Evolutionary conservation across 441 rosid species (phyloP), one percentile per base, ranked within the genome.

Genomic region (Macaranga tanarius): DNA sequence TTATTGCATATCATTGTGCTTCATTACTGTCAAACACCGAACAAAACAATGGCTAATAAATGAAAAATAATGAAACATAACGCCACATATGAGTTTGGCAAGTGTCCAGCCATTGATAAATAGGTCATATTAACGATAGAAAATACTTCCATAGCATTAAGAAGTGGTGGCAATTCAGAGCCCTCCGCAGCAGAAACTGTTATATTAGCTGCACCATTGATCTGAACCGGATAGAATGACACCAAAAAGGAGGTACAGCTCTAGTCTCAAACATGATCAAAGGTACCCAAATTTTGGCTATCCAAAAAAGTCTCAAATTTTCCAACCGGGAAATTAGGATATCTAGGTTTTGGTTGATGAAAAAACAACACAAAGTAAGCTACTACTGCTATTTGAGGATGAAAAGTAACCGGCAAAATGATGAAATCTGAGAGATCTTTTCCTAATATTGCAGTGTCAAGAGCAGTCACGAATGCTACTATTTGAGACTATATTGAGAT

Each of bases 281-380:
- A 6, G 15, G 25, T 26, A 9, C 28, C 56, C 59, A 65, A 42
- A 26, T 71, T 28, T 44, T 16, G 50, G 34, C 57, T 11, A 26
- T 60, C 65, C 1, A 20, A 10, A 23, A 38, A 76, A 28, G 61
- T 54, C 4, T 71, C 56, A 40, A 59, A 38, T 56, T 42, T 57
- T 12, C 23, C 22, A 5, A 51, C 58, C n/a, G 10, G 22, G 13
- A 7, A 9, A 10, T 13, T 0, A 50, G 63, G 62, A 59, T 3
- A 38, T 22, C 12, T 28, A 16, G 0, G 11, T 50, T 42, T 9
- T 31, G 69, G 79, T 40, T 51, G 62, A 56, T 54, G n/a, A 10
- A 76, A 65, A 5, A 65, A 76, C 13, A 70, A 60, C n/a, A 65
- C 63, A 40, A 71, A 70, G 25, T 71, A 76, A 15, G 75, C 67